These are phyloP conservation scores for Trypanosoma lewisi DNA, from an alignment of 208 protist genomes.

Conservation along the genomic window DNA sequence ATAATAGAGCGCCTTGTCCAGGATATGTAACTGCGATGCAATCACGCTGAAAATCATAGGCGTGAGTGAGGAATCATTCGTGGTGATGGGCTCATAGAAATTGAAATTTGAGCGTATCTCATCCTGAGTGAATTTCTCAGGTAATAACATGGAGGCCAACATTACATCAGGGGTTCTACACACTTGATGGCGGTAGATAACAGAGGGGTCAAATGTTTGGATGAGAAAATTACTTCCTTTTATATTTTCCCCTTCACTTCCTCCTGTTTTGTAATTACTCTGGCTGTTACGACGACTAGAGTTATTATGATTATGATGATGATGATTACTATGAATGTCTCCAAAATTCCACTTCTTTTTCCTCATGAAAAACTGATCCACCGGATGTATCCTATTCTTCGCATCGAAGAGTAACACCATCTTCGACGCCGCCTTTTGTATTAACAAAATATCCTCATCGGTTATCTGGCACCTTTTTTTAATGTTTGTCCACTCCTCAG, in stretches of 20 bases:
- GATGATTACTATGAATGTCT: too few relatives aligned
- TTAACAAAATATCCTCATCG: conserved; percentile 71
- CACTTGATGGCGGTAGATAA: conserved; percentile 86
- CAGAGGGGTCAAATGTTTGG: conserved; percentile 70
- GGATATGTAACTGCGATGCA: conserved; percentile 55
- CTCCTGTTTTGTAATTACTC: too few relatives aligned
- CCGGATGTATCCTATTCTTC: conserved; percentile 73
- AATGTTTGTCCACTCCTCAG: conserved; percentile 58
- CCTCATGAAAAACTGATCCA: conserved; percentile 84
- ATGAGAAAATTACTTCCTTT: conserved; percentile 42
- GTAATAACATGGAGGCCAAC: conserved; percentile 73
- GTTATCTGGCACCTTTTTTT: conserved; percentile 60
- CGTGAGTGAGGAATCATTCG: conserved; percentile 71
- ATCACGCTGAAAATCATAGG: conserved; percentile 74
- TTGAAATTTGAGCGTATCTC: conserved; percentile 79
- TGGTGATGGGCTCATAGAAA: conserved; percentile 87
- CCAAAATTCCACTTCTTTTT: conserved; percentile 83
- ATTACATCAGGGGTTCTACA: conserved; percentile 84
- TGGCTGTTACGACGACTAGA: too few relatives aligned
- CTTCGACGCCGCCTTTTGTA: conserved; percentile 64
- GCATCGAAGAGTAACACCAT: conserved; percentile 84
- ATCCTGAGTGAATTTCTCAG: conserved; percentile 71
- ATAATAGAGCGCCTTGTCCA: conserved; percentile 61
- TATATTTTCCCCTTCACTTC: too few relatives aligned
- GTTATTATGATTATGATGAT: too few relatives aligned